Evolutionary conservation across 495 filamentous ascomycete species (phyloP), one percentile per base, ranked within the genome.

Genomic region (Xanthoparmelia taractica): DNA sequence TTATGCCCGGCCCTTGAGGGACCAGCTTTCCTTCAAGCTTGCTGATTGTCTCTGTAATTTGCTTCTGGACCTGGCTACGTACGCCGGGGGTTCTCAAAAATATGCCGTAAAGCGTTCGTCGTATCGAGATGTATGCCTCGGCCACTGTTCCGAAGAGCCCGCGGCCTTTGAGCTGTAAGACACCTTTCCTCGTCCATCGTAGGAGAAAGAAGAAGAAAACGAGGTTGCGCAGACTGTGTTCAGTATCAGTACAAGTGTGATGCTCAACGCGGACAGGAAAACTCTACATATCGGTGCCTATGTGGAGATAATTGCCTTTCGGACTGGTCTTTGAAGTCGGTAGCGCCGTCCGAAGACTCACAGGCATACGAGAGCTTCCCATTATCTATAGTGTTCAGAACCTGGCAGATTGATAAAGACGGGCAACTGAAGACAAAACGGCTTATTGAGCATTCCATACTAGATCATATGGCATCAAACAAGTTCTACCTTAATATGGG

Each of bases 181-280:
- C 84, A 38, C 81, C 82, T 73, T 89, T 92, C 65, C 91, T 88
- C 17, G 86, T 85, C 80, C 91, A 92, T 68, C 93, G 85, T 41
- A 97, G 78, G 47, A 97, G 73, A 77, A 97, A 97, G 63, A 94
- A 82, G 71, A 91, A 80, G 74, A 99, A 96, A 50, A 97, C 74
- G 50, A 96, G 80, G 72, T 97, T 97, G 47, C 88, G 88, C 61
- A 96, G 66, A 52, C 92, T 94, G 68, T 66, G 60, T 57, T n/a
- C 1, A n/a, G 23, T 23, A 27, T 60, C 17, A 52, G 45, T 37
- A 33, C 17, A 12, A 10, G 17, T 6, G 8, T 48, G 40, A 23
- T 31, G 29, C 23, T 27, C 12, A 17, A 37, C 1, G 54, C 6
- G 8, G 1, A 38, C 34, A 48, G 3, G 27, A 37, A 23, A 7